Conservation (phyloP, 2,329 filamentous ascomycete genomes). For the Tolypocladium inflatum region DNA sequence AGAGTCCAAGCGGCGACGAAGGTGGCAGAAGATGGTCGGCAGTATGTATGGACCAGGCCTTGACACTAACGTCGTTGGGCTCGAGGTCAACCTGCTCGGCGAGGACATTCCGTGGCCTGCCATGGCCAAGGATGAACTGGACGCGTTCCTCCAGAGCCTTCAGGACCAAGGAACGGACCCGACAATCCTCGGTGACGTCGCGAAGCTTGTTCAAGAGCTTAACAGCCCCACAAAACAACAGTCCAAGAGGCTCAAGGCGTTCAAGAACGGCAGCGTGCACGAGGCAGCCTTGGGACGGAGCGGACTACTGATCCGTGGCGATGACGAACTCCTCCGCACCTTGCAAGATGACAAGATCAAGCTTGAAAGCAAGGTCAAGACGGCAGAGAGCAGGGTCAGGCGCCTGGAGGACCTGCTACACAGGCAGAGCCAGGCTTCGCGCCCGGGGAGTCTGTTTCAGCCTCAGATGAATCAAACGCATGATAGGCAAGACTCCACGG, state of each 20-base stretch:
- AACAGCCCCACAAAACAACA: constrained; percentile 78
- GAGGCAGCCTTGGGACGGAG: constrained; percentile 83
- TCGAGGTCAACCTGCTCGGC: constrained; percentile 78
- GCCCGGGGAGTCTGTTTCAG: constrained; percentile 48
- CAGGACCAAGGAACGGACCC: constrained; percentile 56
- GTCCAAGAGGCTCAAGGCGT: constrained; percentile 77
- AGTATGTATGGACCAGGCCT: constrained; percentile 59
- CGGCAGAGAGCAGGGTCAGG: constrained; percentile 81
- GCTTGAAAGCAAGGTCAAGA: constrained; percentile 64
- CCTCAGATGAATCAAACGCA: constrained; percentile 33
- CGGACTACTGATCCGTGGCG: constrained; percentile 75
- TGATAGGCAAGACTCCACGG: constrained; percentile 39
- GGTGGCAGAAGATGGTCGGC: constrained; percentile 82
- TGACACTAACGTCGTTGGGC: constrained; percentile 61
- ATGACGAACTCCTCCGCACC: constrained; percentile 68
- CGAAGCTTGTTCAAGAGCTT: constrained; percentile 69
- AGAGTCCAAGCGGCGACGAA: constrained; percentile 77
- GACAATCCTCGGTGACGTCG: constrained; percentile 59
- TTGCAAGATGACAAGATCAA: constrained; percentile 77
- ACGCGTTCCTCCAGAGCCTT: constrained; percentile 60
- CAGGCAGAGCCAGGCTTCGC: constrained; percentile 57
- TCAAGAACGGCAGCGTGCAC: constrained; percentile 93
- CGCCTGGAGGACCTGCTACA: constrained; percentile 89
- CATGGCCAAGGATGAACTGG: constrained; percentile 65
- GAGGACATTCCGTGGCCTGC: constrained; percentile 74